phyloP scores from a whole-genome alignment of 768 basidiomycete species.

The Vararia minispora region DNA sequence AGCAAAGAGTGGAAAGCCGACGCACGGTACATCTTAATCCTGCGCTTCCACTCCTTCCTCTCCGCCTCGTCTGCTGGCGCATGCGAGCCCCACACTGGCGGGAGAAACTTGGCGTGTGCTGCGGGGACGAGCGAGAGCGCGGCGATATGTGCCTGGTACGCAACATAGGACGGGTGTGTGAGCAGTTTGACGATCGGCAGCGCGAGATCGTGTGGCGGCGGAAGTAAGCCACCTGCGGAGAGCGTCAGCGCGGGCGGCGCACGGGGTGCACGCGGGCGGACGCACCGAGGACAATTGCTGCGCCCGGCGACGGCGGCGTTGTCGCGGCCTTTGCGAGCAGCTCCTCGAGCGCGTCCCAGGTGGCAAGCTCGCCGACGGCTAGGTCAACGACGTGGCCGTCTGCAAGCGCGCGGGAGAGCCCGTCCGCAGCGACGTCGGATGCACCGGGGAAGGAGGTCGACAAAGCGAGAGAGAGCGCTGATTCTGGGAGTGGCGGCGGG shows the following conservation, averaged over 20 bases:
- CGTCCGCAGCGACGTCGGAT: constrained; percentile 38
- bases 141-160: constrained; percentile 63
- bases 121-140: constrained; percentile 67
- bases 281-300: constrained; percentile 56
- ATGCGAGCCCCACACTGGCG: constrained; percentile 62
- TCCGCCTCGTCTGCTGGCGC: constrained; percentile 32
- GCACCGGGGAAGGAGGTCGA: constrained; percentile 43
- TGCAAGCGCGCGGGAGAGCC: constrained; percentile 55
- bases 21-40: constrained; percentile 82
- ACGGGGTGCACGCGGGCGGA: background rate
- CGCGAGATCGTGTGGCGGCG: constrained; percentile 63
- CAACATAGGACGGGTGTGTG: constrained; percentile 62
- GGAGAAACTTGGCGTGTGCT: constrained; percentile 62
- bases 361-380: constrained; percentile 46
- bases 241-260: constrained; percentile 7
- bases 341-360: constrained; percentile 62
- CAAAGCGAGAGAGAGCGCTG: constrained; percentile 37
- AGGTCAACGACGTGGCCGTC: constrained; percentile 59
- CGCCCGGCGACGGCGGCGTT: constrained; percentile 20
- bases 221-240: constrained; percentile 60
- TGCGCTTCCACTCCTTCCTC: constrained; percentile 47
- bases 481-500: constrained; percentile 27
- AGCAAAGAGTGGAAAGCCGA: constrained; percentile 13
- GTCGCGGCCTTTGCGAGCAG: constrained; percentile 56
- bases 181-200: constrained; percentile 71